Percentiles rank a stretch among this genome's conserved stretches.
These are phyloP conservation scores for Nakaseomyces bracarensis DNA, from an alignment of 1,139 yeast genomes.

Conservation along the genomic window DNA sequence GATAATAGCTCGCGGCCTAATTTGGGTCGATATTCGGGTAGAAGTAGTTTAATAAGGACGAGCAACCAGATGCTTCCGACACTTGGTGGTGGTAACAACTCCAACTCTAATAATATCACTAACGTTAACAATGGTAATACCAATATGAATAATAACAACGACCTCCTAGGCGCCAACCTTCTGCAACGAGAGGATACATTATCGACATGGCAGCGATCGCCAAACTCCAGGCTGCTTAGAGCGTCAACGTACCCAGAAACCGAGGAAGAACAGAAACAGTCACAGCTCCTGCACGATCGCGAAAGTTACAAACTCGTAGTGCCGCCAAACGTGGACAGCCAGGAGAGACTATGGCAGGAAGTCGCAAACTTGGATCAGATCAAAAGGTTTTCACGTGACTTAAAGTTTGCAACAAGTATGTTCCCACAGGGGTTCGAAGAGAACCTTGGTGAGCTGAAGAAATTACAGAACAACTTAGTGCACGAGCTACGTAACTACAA, in stretches of 20 bases:
- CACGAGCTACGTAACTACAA: constrained; percentile 40
- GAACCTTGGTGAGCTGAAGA: constrained; percentile 49
- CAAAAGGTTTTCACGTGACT: constrained; percentile 48
- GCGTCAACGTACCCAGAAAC: constrained; percentile 6
- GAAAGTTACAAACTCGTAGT: constrained; percentile 34
- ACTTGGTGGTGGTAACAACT: neutral
- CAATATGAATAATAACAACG: too few relatives aligned
- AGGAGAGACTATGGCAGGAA: constrained; percentile 77
- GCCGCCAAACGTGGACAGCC: constrained; percentile 48
- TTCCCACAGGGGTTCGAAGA: constrained; percentile 54
- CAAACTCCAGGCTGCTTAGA: neutral
- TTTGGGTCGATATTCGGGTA: neutral
- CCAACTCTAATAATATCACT: too few relatives aligned
- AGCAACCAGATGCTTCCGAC: neutral
- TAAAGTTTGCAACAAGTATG: constrained; percentile 39
- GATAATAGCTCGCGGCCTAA: neutral
- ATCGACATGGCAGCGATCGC: constrained; percentile 2
- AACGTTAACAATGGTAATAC: too few relatives aligned
- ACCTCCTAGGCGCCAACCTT: neutral
- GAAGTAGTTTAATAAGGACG: neutral
- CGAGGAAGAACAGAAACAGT: constrained; percentile 4
- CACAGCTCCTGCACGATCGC: neutral
- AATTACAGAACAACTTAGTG: constrained; percentile 51
- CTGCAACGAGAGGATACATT: neutral
- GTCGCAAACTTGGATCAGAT: constrained; percentile 76